phyloP scores from a whole-genome alignment of 1,139 yeast species.

The Hyphopichia fennica region DNA sequence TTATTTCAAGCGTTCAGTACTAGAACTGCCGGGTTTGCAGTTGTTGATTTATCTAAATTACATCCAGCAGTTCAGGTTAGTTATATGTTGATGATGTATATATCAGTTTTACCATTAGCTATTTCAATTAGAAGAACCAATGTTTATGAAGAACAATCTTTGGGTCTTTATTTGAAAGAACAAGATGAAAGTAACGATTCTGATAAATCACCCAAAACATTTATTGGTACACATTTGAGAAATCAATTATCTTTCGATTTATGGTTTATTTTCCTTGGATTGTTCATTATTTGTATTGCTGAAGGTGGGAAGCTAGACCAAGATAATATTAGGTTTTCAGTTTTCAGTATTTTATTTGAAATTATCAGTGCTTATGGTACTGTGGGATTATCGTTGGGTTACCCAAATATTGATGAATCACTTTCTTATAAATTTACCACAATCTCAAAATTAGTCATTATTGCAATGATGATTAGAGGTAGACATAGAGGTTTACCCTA shows the following conservation, averaged over 20 bases:
- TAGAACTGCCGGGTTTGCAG: conserved; percentile 88
- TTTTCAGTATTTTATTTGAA: conserved; percentile 80
- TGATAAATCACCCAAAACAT: conserved; percentile 51
- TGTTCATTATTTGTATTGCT: conserved; percentile 81
- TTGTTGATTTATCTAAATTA: conserved; percentile 63
- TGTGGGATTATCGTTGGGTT: conserved; percentile 88
- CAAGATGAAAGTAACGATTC: conserved; percentile 27
- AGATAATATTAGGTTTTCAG: conserved; percentile 52
- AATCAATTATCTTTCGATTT: conserved; percentile 91
- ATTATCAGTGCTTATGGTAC: conserved; percentile 95
- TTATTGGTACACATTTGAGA: conserved; percentile 84
- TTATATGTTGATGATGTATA: conserved; percentile 96
- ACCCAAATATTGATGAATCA: conserved; percentile 64
- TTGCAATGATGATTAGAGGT: conserved; percentile 91
- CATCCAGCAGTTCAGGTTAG: conserved; percentile 94
- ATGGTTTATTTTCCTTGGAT: conserved; percentile 88
- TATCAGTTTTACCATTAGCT: conserved; percentile 93
- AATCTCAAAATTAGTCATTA: conserved; percentile 78
- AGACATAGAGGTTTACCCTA: conserved; percentile 97
- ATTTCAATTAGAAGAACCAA: conserved; percentile 94
- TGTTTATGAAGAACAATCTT: conserved; percentile 94
- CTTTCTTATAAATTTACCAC: conserved; percentile 70
- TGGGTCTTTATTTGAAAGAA: conserved; percentile 71
- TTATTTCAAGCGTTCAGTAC: conserved; percentile 89
- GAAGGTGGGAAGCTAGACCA: conserved; percentile 66